Base-by-base conservation (phyloP, 2,329 filamentous ascomycete species). In the Periconia digitata region DNA sequence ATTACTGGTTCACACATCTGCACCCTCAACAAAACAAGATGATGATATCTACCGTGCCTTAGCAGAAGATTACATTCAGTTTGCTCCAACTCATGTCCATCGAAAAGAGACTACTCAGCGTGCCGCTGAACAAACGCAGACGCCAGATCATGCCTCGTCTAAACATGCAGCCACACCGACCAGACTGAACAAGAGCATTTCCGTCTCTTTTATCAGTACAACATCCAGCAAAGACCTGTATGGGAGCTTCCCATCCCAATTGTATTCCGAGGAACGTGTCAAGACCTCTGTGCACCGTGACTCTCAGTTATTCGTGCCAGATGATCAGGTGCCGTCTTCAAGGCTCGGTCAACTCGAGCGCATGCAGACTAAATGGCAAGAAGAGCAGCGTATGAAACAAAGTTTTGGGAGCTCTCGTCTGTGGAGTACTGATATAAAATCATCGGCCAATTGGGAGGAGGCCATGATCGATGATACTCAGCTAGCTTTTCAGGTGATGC, bases 1-100 rank as follows among this genome's bases (percentile, higher is more conserved):
- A 49, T 64, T 79, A 22, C 65, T 76, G 24, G 72, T 74, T 27
- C 76, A 79, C 56, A 72, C 76, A 35, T 74, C 75, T 49, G 71
- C 76, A 6, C 64, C 74, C 8, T 69, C 72, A 8, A 72, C 67
- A 32, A 66, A 63, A 23, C 62, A 65, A 34, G 69, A 73, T 50
- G 76, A 79, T 62, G 67, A 74, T 32, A 51, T 66, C 4, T 75
- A 71, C 50, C 65, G 63, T 40, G 64, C 66, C 37, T 60, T 76
- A 50, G 73, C 73, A 12, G 55, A 63, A 21, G 69, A 71, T 10
- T 78, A 78, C 57, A 46, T 62, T n/a, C 53, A 56, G 20, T 76
- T 76, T 46, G 56, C 69, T 22, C 51, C 62, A 2, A 37, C 46
- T 40, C 27, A 12, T 29, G 6, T 27, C 23, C 4, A 20, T 40